Percentiles rank a stretch among this genome's conserved stretches.
Conservation (phyloP, 306 rosid species). For the Prinsepia uniflora region DNA sequence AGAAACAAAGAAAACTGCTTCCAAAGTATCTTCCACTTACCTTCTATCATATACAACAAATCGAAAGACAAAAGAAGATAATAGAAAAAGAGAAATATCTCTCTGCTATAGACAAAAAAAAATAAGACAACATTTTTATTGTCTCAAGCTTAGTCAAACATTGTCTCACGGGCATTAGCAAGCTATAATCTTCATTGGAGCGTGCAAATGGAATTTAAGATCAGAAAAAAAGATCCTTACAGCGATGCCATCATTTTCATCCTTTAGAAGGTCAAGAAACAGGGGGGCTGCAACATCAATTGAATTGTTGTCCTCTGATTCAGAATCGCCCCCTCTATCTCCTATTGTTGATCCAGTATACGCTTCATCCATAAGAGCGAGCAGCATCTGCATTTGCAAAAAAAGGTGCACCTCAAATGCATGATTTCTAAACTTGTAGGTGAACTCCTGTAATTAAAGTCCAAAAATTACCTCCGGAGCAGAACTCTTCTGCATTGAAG, state of each 20-base stretch:
- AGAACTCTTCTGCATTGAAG: slow-evolving; percentile 86
- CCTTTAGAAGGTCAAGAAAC: slow-evolving; percentile 88
- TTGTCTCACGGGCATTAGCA: background rate
- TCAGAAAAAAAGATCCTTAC: slow-evolving; percentile 40
- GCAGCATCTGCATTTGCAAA: slow-evolving; percentile 67
- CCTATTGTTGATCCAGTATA: slow-evolving; percentile 94
- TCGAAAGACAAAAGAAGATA: background rate
- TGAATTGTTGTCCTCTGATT: slow-evolving; percentile 69
- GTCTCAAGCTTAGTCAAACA: background rate
- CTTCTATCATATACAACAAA: slow-evolving; percentile 5
- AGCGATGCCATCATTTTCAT: slow-evolving; percentile 97
- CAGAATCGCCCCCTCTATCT: slow-evolving; percentile 91
- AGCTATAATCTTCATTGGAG: background rate
- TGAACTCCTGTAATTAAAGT: slow-evolving; percentile 11
- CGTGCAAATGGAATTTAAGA: slow-evolving; percentile 13
- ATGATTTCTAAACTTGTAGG: slow-evolving; percentile 17
- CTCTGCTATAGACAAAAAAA: background rate
- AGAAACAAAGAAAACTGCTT: background rate
- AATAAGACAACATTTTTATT: background rate
- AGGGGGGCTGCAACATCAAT: slow-evolving; percentile 79
- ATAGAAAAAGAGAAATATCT: background rate
- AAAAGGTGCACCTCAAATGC: slow-evolving; percentile 13
- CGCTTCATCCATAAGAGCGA: slow-evolving; percentile 99
- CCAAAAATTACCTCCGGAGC: slow-evolving; percentile 75
- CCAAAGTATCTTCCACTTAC: background rate